Percentiles rank a stretch among this genome's conserved stretches.
These are phyloP conservation scores for Tuber borchii DNA, from an alignment of 495 filamentous ascomycete species.

Conservation along the genomic window DNA sequence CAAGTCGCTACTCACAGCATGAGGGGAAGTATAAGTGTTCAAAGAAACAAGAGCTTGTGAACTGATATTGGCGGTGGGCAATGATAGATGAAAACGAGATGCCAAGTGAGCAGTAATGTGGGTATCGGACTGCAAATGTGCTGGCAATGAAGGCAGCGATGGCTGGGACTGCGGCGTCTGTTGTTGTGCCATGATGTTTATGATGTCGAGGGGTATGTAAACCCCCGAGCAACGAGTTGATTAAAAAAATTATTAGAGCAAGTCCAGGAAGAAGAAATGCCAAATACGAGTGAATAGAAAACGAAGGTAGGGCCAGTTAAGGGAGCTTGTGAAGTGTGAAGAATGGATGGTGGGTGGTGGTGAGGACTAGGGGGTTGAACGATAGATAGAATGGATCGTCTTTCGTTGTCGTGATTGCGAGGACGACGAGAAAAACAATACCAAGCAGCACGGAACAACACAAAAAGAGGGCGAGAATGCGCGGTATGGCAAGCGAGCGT, in stretches of 20 bases:
- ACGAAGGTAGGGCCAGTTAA: slow-evolving; percentile 9
- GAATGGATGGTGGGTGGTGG: slow-evolving; percentile 7
- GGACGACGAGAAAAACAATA: slow-evolving; percentile 24
- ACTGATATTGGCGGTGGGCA: slow-evolving; percentile 79
- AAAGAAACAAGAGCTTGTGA: slow-evolving; percentile 83
- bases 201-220: slow-evolving; percentile 27
- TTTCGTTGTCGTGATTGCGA: slow-evolving; percentile 23
- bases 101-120: slow-evolving; percentile 92
- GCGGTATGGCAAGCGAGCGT: slow-evolving; percentile 35
- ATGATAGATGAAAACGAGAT: slow-evolving; percentile 83
- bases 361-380: slow-evolving; percentile 10
- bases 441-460: slow-evolving; percentile 15
- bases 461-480: slow-evolving; percentile 29
- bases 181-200: slow-evolving; percentile 37
- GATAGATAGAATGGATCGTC: slow-evolving; percentile 21
- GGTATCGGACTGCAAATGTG: slow-evolving; percentile 92
- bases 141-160: slow-evolving; percentile 77
- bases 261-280: slow-evolving; percentile 14
- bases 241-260: slow-evolving; percentile 21
- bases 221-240: slow-evolving; percentile 23
- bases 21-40: slow-evolving; percentile 85
- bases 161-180: slow-evolving; percentile 70
- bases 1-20: slow-evolving; percentile 55
- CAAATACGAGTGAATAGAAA: slow-evolving; percentile 14
- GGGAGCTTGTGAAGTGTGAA: slow-evolving; percentile 12